Conservation (phyloP, 2,329 filamentous ascomycete species). For the Fusarium sacchari region DNA sequence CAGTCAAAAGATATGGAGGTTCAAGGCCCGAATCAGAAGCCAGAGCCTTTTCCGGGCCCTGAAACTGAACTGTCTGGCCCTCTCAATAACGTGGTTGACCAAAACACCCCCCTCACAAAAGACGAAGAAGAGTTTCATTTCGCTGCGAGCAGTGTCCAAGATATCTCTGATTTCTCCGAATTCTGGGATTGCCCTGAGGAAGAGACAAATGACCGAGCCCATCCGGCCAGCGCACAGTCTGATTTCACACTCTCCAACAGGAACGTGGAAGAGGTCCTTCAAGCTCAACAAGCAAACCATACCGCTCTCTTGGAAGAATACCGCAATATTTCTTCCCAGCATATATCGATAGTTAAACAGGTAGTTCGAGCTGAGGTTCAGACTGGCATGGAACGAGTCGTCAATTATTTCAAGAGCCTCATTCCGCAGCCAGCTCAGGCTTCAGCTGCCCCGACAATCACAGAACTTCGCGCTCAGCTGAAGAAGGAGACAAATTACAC, state of each 20-base stretch:
- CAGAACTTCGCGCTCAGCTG: neutral
- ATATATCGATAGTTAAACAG: too few species aligned
- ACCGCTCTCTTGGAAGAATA: too few species aligned
- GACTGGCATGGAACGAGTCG: neutral
- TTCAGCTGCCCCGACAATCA: rapidly evolving
- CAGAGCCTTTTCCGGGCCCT: neutral
- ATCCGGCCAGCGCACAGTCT: too few species aligned
- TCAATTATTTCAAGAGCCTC: neutral
- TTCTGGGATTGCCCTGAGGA: neutral
- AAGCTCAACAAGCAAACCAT: too few species aligned
- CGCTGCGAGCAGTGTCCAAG: neutral
- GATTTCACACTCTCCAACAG: too few species aligned
- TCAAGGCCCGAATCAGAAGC: neutral
- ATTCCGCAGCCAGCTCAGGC: neutral
- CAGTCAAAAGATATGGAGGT: neutral
- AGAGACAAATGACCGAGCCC: too few species aligned
- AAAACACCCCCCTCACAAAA: neutral
- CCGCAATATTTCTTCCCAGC: too few species aligned
- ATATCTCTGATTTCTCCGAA: neutral
- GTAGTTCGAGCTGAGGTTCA: too few species aligned
- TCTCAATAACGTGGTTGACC: neutral
- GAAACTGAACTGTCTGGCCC: neutral
- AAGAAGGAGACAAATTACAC: rapidly evolving
- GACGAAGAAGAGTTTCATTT: neutral
- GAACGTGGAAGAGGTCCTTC: too few species aligned